Base-by-base conservation (phyloP, 2,329 filamentous ascomycete genomes). In the Diaporthe citriasiana region DNA sequence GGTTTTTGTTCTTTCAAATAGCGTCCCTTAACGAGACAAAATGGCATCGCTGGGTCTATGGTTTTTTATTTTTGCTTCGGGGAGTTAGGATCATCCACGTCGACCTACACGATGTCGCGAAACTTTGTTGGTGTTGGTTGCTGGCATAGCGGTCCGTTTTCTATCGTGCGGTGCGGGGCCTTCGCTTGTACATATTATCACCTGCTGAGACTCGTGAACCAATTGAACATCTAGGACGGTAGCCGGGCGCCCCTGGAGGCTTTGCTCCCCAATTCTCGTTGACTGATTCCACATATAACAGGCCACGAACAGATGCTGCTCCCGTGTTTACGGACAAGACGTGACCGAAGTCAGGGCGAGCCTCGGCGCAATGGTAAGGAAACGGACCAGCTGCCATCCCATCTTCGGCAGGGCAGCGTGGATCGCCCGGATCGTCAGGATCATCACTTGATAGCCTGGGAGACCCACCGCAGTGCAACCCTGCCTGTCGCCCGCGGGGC, bases 371-470 rank as follows among this genome's bases (percentile, higher is more conserved):
- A 25, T 19, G 45, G 47, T 38, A 30, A 45, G 33, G 22, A 51
- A 63, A 68, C 63, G 63, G 30, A 17, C 72, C 33, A 50, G n/a
- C 65, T 25, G 42, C 35, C 63, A 45, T 40, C 53, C 63, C 55
- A 60, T 70, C 27, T 45, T 53, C 33, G 71, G 63, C 45, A 70
- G 55, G 27, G 53, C 35, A 70, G 65, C 45, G 30, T 42, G 22
- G 45, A 42, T 27, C 33, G 40, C 15, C 42, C 45, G 56, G 65
- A 51, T 70, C 53, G 53, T 73, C 71, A 73, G 53, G 53, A 45
- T 27, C 47, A 53, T 71, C 66, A 70, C 42, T 73, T 73, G 72
- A 73, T 50, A 47, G 33, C 25, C 50, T 68, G 56, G 56, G 40
- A 56, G 56, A 40, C 69, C 55, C 59, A 65, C 72, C 10, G 42